A percentile compares a stretch with the other conserved stretches of the same genome.
Conservation (phyloP, 108 stramenopile species). For the Stephanodiscus triporus region DNA sequence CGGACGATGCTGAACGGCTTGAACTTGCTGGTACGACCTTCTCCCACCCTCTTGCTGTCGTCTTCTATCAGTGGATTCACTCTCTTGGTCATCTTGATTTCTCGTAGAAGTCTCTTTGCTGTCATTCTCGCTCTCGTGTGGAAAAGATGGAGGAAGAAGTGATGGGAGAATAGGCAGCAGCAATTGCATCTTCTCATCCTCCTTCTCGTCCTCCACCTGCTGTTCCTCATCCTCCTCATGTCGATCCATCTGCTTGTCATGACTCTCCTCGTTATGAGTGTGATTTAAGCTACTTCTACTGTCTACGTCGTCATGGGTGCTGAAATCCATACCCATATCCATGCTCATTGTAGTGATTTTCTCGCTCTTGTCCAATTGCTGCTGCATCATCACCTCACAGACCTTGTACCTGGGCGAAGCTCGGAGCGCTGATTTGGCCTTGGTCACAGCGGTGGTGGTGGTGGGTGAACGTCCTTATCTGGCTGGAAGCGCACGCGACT, state of each 20-base stretch:
- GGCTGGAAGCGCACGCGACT: too few relatives aligned
- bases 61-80: not conserved
- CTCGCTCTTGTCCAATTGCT: conserved; percentile 1
- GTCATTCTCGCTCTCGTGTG: not conserved
- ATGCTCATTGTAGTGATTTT: too few relatives aligned
- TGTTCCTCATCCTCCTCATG: not conserved
- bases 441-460: not conserved
- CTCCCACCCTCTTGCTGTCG: not conserved
- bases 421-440: not conserved
- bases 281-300: too few relatives aligned
- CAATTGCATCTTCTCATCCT: not conserved
- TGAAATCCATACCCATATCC: too few relatives aligned
- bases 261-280: too few relatives aligned
- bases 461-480: not conserved
- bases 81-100: not conserved
- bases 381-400: not conserved
- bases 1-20: not conserved
- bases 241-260: too few relatives aligned
- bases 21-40: not conserved
- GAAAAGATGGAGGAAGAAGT: not conserved
- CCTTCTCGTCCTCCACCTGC: not conserved
- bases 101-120: not conserved
- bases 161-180: not conserved
- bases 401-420: conserved; percentile 2
- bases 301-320: too few relatives aligned